phyloP scores from a whole-genome alignment of 2,329 filamentous ascomycete genomes.

The Ophiostoma sp. region DNA sequence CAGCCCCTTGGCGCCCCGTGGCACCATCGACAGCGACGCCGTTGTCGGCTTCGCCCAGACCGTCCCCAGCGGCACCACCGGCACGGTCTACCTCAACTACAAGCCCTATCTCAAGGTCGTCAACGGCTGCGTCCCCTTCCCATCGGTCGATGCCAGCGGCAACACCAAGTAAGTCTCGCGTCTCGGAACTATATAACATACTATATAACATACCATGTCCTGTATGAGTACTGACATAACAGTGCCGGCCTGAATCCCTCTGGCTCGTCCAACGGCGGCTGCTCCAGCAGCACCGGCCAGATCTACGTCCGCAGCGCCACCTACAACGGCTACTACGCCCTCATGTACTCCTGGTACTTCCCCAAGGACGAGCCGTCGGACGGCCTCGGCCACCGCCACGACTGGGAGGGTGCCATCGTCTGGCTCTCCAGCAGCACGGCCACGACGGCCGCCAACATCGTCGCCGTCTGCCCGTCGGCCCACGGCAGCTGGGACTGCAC shows the following conservation, averaged over 20 bases:
- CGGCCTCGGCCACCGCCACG: slow-evolving; percentile 37
- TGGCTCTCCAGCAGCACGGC: slow-evolving; percentile 30
- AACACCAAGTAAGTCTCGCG: slow-evolving; percentile 39
- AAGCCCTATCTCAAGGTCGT: slow-evolving; percentile 51
- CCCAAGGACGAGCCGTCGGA: slow-evolving; percentile 41
- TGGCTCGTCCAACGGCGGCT: slow-evolving; percentile 29
- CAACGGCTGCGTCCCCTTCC: slow-evolving; percentile 58
- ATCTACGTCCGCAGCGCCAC: slow-evolving; percentile 34
- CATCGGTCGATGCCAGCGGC: slow-evolving; percentile 53
- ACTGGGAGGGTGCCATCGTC: slow-evolving; percentile 38
- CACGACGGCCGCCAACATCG: slow-evolving; percentile 31
- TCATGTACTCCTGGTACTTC: slow-evolving; percentile 44
- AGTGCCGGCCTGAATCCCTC: neutral
- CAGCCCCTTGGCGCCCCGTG: slow-evolving; percentile 26
- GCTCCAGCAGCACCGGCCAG: slow-evolving; percentile 35
- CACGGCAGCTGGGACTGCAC: slow-evolving; percentile 36
- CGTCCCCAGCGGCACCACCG: slow-evolving; percentile 43
- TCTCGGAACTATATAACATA: neutral
- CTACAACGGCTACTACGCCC: slow-evolving; percentile 32
- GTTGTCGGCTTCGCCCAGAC: slow-evolving; percentile 50
- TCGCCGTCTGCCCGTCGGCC: slow-evolving; percentile 34
- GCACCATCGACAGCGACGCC: slow-evolving; percentile 30
- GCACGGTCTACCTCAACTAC: slow-evolving; percentile 49
- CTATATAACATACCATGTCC: slow-evolving; percentile 20
- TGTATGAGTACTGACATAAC: slow-evolving; percentile 46